Percentiles rank a stretch among this genome's conserved stretches.
Conservation (phyloP, 2,329 filamentous ascomycete genomes). For the Aspergillus sp. region DNA sequence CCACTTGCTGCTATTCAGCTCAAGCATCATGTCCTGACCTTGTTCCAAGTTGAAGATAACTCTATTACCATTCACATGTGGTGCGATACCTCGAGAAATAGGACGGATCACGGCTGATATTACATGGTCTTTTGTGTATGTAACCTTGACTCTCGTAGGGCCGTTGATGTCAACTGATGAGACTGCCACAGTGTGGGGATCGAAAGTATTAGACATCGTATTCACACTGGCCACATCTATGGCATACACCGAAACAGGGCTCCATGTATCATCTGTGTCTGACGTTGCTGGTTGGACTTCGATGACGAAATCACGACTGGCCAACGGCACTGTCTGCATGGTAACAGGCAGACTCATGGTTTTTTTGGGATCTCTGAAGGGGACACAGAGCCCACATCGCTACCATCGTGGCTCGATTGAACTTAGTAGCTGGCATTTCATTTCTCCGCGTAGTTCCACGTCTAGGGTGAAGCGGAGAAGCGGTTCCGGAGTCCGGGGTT, state of each 20-base stretch:
- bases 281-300: background rate
- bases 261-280: background rate
- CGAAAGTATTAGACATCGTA: background rate
- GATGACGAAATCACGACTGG: background rate
- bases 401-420: no score
- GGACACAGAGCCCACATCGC: no score
- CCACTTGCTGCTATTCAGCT: conserved; percentile 4
- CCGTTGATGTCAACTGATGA: conserved; percentile 5
- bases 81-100: background rate
- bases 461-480: no score
- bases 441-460: no score
- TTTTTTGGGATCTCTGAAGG: no score
- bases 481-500: background rate
- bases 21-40: conserved; percentile 1
- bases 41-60: background rate
- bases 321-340: no score
- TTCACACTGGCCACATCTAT: conserved; percentile 3
- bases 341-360: no score
- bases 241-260: background rate
- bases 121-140: background rate
- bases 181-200: background rate
- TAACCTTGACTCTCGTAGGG: background rate
- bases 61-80: background rate
- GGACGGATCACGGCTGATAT: conserved; percentile 1
- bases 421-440: no score